These are phyloP conservation scores for Fusarium longipes DNA, from an alignment of 2,329 filamentous ascomycete genomes.

Conservation along the genomic window DNA sequence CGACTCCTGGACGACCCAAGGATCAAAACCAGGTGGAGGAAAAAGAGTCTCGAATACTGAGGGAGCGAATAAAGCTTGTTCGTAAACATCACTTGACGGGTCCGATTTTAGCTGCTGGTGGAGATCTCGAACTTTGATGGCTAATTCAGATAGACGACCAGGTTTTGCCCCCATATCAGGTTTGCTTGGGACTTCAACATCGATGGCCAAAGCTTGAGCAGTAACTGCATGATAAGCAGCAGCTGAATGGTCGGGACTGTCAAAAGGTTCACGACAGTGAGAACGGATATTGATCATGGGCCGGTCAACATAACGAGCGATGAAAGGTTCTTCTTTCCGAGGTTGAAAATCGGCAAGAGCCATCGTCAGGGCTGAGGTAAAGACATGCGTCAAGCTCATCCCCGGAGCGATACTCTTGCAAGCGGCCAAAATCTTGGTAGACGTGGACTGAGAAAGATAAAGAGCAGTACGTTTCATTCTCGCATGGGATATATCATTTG, in stretches of 20 bases:
- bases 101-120: neutral
- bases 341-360: neutral
- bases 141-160: neutral
- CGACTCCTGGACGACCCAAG: neutral
- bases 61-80: neutral
- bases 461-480: neutral
- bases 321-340: rapidly evolving
- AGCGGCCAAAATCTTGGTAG: rapidly evolving
- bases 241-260: neutral
- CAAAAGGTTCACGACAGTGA: neutral
- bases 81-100: neutral
- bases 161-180: rapidly evolving
- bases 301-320: neutral
- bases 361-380: neutral
- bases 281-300: slow-evolving; percentile 2
- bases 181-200: neutral
- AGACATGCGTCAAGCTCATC: neutral
- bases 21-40: neutral
- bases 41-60: neutral
- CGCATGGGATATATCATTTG: rapidly evolving
- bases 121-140: neutral
- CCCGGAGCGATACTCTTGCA: neutral
- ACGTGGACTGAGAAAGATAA: rapidly evolving
- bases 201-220: neutral
- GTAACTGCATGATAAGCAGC: neutral